Conservation (phyloP, 495 filamentous ascomycete species). For the Pyrenopolyporus hunteri region DNA sequence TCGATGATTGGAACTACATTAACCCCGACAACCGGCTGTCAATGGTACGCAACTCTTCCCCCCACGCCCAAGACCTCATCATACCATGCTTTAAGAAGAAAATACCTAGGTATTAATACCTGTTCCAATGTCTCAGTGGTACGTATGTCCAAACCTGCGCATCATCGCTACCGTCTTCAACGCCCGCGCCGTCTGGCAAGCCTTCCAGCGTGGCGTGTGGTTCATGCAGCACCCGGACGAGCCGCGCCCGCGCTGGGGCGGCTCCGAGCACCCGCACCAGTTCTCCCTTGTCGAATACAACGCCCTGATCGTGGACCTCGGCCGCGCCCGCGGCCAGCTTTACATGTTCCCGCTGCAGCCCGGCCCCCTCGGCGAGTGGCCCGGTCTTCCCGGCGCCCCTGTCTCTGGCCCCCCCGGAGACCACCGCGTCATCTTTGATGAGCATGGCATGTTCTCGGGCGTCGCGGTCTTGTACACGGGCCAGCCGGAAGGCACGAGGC, state of each 20-base stretch:
- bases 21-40: slow-evolving; percentile 1
- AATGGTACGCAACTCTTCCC: too few species aligned
- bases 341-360: slow-evolving; percentile 10
- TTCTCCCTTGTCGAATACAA: slow-evolving; percentile 1
- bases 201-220: slow-evolving; percentile 13
- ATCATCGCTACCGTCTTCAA: slow-evolving; percentile 5
- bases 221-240: slow-evolving; percentile 1
- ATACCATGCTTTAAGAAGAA: neutral
- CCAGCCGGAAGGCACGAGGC: neutral
- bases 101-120: neutral
- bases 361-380: slow-evolving; percentile 3
- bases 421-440: slow-evolving; percentile 15
- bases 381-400: neutral
- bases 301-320: slow-evolving; percentile 5
- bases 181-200: slow-evolving; percentile 7
- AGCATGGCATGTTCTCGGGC: slow-evolving; percentile 15
- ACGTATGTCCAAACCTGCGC: slow-evolving; percentile 10
- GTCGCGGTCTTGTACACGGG: slow-evolving; percentile 1
- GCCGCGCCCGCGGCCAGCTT: neutral
- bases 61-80: too few species aligned
- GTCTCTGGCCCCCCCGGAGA: slow-evolving; percentile 3
- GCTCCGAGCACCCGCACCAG: slow-evolving; percentile 1
- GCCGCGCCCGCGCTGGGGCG: slow-evolving; percentile 12
- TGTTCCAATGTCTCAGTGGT: neutral
- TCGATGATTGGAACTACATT: slow-evolving; percentile 16